Conservation (phyloP, 2,329 filamentous ascomycete species). For the Xylariales sp. region DNA sequence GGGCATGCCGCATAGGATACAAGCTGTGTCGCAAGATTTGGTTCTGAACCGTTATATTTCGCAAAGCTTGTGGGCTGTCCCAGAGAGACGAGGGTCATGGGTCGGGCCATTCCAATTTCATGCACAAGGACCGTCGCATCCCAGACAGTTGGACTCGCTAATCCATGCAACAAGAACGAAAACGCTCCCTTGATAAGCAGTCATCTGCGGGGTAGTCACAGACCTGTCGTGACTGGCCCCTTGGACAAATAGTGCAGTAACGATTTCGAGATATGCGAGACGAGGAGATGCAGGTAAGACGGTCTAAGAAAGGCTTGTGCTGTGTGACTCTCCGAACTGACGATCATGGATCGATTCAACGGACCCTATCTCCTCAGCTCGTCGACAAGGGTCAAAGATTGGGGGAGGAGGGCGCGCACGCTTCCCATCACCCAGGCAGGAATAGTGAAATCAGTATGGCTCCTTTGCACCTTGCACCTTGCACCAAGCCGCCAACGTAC, state of each 20-base stretch:
- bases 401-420: background rate
- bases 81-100: slow-evolving; percentile 18
- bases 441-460: slow-evolving; percentile 26
- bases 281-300: slow-evolving; percentile 29
- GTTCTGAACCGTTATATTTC: slow-evolving; percentile 24
- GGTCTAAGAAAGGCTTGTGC: slow-evolving; percentile 27
- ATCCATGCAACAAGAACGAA: slow-evolving; percentile 20
- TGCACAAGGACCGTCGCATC: slow-evolving; percentile 28
- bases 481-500: background rate
- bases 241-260: background rate
- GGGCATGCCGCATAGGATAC: background rate
- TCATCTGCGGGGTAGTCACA: slow-evolving; percentile 36
- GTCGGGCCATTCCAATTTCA: slow-evolving; percentile 17
- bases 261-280: slow-evolving; percentile 29
- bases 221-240: slow-evolving; percentile 19
- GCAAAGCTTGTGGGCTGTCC: slow-evolving; percentile 12
- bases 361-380: slow-evolving; percentile 25
- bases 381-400: slow-evolving; percentile 4
- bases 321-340: slow-evolving; percentile 19
- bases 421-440: slow-evolving; percentile 29
- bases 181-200: slow-evolving; percentile 33
- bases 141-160: slow-evolving; percentile 35
- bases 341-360: slow-evolving; percentile 29
- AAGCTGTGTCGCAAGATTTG: slow-evolving; percentile 7
- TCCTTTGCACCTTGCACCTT: slow-evolving; percentile 9